Evolutionary conservation across 495 filamentous ascomycete species (phyloP), one percentile per base, ranked within the genome.

Genomic region (Aspergillus ellipticus): DNA sequence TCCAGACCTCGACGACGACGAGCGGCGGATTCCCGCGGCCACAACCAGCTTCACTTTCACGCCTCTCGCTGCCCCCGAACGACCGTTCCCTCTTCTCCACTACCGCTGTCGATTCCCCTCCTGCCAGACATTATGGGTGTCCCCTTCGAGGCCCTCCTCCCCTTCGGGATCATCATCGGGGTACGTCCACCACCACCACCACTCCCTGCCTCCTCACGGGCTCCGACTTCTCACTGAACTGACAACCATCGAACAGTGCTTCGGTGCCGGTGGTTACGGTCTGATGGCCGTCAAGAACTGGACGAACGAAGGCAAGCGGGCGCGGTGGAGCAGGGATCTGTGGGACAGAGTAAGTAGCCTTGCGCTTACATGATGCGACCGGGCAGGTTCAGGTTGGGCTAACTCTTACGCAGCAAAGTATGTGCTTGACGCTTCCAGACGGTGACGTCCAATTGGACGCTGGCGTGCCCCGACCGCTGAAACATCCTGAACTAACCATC

Each of bases 111-210:
- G 42, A 39, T 35, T 43, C 49, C 22, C 55, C 45, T 41, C 9
- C 53, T 55, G n/a, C 35, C 13, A 33, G 35, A 13, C 81, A 81
- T 65, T 47, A 97, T 97, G 94, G 90, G 88, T 71, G 85, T 98
- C 59, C 94, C 94, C 50, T 97, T 97, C 78, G 94, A 98, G 81
- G 86, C 92, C 56, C 77, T 98, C 64, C 74, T 98, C 69, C 94
- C 94, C 46, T 97, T 96, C 77, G 94, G 82, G 62, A 92, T 97
- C 80, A 89, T 95, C 75, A 70, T 92, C 49, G 79, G 73, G 69
- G 92, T 97, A 79, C 72, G 90, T 79, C 54, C 56, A 42, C 53
- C 57, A 5, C 49, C 26, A 52, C 60, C 42, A 22, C 6, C 20
- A 13, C 19, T 37, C 49, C 42, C 50, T 17, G 17, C 53, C 50